Evolutionary conservation across 2,329 filamentous ascomycete species (phyloP), one percentile per base, ranked within the genome.

Genomic region (Ceratocystis destructans): DNA sequence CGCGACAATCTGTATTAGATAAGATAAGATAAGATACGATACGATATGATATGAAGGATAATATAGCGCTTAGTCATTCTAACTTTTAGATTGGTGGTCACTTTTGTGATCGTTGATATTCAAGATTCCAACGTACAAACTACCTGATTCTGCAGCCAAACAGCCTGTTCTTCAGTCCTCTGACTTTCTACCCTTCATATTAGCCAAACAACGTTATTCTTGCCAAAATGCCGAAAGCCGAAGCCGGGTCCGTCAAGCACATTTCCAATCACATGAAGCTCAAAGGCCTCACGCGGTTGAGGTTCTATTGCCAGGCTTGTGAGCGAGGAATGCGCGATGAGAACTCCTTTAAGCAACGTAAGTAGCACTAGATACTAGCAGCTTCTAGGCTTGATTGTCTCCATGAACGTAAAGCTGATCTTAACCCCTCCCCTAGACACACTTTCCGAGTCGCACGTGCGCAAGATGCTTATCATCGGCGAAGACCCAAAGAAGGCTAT

Each of bases 231-330:
- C 87, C 87, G 64, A 90, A 89, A 79, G 94, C 94, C 72, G 94
- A 97, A 79, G 86, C 90, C 65, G 94, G 94, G 69, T 89, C 87
- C 66, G 90, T 87, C n/a, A 97, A 96, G 78, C 84, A 90, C 75
- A 82, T 97, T 68, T 85, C 83, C 76, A 97, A 97, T 78, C 88
- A 91, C 77, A 87, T 96, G 79, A 96, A 96, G 77, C 83, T 85
- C 69, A 88, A 90, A 74, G 86, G 86, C 65, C 77, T 85, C 10
- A 88, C 94, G 72, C 83, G 93, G 5, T 80, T 99, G 65, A 84
- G 93, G 74, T 99, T 90, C 89, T 97, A 92, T 78, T 96, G 92
- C 69, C 85, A 88, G 73, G 84, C 88, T 5, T 96, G 92, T 78
- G 83, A 90, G 73, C 75, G 68, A 62, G 68, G 61, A 17, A 69